phyloP scores from a whole-genome alignment of 768 basidiomycete species.

The Hericium coralloides region DNA sequence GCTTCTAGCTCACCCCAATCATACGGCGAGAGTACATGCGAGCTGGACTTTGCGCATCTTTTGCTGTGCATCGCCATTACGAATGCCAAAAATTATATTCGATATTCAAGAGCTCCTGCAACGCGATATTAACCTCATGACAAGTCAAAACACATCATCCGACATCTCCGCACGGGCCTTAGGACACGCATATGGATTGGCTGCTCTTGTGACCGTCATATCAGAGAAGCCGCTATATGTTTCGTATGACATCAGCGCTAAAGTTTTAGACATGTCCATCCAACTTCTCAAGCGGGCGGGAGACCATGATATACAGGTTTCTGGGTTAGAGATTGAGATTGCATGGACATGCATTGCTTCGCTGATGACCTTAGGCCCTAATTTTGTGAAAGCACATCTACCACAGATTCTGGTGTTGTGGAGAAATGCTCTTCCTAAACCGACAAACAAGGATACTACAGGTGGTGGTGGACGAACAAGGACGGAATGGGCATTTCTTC shows the following conservation, averaged over 20 bases:
- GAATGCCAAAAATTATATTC: slow-evolving; percentile 71
- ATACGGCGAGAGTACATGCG: slow-evolving; percentile 78
- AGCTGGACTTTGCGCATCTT: slow-evolving; percentile 87
- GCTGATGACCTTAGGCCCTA: slow-evolving; percentile 85
- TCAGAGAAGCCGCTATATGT: slow-evolving; percentile 87
- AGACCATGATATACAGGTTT: slow-evolving; percentile 81
- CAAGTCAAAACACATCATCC: slow-evolving; percentile 60
- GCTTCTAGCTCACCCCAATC: slow-evolving; percentile 78
- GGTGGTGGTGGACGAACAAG: slow-evolving; percentile 51
- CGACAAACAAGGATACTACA: slow-evolving; percentile 76
- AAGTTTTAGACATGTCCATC: slow-evolving; percentile 85
- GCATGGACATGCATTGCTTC: slow-evolving; percentile 92
- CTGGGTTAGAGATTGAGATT: slow-evolving; percentile 80
- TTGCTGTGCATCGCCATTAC: slow-evolving; percentile 82
- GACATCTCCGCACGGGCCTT: slow-evolving; percentile 67
- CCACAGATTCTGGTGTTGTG: slow-evolving; percentile 92
- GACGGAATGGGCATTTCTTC: slow-evolving; percentile 84
- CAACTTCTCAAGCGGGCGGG: slow-evolving; percentile 84
- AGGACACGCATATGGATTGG: slow-evolving; percentile 86
- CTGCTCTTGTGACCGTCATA: slow-evolving; percentile 78
- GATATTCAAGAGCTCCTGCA: slow-evolving; percentile 74
- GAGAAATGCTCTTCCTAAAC: slow-evolving; percentile 95
- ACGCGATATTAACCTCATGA: slow-evolving; percentile 67
- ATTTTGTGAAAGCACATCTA: slow-evolving; percentile 89
- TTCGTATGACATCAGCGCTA: slow-evolving; percentile 87